These are phyloP conservation scores for Arctium minus DNA, from an alignment of 129 eudicot genomes.

Conservation along the genomic window DNA sequence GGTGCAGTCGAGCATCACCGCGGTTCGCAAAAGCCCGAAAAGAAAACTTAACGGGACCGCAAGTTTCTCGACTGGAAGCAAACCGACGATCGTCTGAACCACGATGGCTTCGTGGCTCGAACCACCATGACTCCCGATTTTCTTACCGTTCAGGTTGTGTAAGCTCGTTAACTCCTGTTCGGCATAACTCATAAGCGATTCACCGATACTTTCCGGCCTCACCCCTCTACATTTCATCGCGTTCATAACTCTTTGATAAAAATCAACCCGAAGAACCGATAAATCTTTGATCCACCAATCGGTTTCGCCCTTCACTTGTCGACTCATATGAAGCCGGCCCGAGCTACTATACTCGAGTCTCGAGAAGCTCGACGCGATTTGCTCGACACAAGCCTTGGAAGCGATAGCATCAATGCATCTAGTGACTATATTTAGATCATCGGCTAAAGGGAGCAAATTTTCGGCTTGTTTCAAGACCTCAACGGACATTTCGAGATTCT, in stretches of 20 bases:
- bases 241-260: constrained; percentile 76
- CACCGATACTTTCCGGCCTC: constrained; percentile 88
- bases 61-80: constrained; percentile 81
- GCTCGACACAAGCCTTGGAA: constrained; percentile 94
- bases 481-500: constrained; percentile 85
- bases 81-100: constrained; percentile 72
- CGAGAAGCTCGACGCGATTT: constrained; percentile 87
- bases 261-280: constrained; percentile 73
- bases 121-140: constrained; percentile 31
- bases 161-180: constrained; percentile 60
- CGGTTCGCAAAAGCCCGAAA: constrained; percentile 80
- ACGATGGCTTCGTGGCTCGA: constrained; percentile 54
- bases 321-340: constrained; percentile 86
- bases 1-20: constrained; percentile 74
- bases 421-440: constrained; percentile 58
- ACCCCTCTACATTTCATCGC: constrained; percentile 97
- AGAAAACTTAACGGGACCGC: constrained; percentile 77
- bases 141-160: constrained; percentile 34
- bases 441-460: constrained; percentile 81
- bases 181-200: constrained; percentile 79
- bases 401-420: constrained; percentile 92
- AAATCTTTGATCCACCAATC: constrained; percentile 99
- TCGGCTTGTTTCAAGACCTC: constrained; percentile 88
- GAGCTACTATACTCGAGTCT: constrained; percentile 92
- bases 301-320: constrained; percentile 64